phyloP scores from a whole-genome alignment of 257 asterid genomes.

The Solanum bulbocastanum region DNA sequence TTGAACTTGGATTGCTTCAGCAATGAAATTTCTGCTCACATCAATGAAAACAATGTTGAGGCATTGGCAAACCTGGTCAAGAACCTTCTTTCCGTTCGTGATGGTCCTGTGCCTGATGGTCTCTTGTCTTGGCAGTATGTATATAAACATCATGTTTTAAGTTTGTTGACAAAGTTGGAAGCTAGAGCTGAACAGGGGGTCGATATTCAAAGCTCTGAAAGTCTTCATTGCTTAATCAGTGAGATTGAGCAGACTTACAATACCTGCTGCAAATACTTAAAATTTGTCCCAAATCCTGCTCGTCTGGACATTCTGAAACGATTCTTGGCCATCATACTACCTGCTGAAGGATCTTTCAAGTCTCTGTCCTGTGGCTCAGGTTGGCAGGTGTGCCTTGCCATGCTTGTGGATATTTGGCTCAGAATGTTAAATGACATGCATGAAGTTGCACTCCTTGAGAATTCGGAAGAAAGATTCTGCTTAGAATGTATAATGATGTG shows the following conservation, averaged over 20 bases:
- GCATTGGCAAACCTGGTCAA: slow-evolving; percentile 79
- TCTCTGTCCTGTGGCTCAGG: slow-evolving; percentile 28
- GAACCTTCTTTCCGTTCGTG: slow-evolving; percentile 43
- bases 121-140: slow-evolving; percentile 58
- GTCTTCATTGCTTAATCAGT: slow-evolving; percentile 35
- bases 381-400: slow-evolving; percentile 58
- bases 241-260: slow-evolving; percentile 56
- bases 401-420: slow-evolving; percentile 71
- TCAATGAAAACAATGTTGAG: slow-evolving; percentile 60
- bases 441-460: slow-evolving; percentile 23
- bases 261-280: slow-evolving; percentile 36
- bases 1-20: slow-evolving; percentile 62
- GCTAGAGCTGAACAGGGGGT: slow-evolving; percentile 37
- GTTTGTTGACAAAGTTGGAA: slow-evolving; percentile 53
- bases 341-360: slow-evolving; percentile 22
- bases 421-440: slow-evolving; percentile 55
- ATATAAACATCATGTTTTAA: slow-evolving; percentile 42
- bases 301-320: slow-evolving; percentile 37
- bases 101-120: slow-evolving; percentile 39
- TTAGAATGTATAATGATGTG: slow-evolving; percentile 45
- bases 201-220: slow-evolving; percentile 35
- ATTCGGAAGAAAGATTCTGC: slow-evolving; percentile 29
- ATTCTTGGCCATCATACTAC: slow-evolving; percentile 49
- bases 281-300: slow-evolving; percentile 40
- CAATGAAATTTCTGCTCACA: slow-evolving; percentile 58